Evolutionary conservation across 148 eudicot species (phyloP), one percentile per base, ranked within the genome.

Genomic region (Simmondsia chinensis): DNA sequence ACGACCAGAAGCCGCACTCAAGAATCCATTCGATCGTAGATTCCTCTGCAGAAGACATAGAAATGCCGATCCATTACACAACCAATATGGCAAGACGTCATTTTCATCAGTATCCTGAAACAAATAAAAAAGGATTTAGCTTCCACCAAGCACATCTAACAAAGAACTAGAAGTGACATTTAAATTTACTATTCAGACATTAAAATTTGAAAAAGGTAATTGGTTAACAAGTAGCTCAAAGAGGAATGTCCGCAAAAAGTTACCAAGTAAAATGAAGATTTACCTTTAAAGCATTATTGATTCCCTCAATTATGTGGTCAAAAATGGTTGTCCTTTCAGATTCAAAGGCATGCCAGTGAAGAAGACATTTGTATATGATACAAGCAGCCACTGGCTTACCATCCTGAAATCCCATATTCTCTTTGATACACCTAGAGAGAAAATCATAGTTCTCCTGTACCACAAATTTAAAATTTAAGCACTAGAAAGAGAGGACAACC

Each of bases 301-400:
- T 79, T 35, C 73, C 72, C 57, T 82, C 99, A 54, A 93, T 79
- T 27, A 93, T 71, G 55, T 74, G 81, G 58, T 93, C 99, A 54
- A 93, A 93, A 42, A 86, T 82, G 33, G 83, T 57, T n/a, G 99
- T 93, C 69, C 96, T 79, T 68, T 93, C 99, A 17, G 99, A 79
- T 37, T 93, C 99, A 60, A 93, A 93, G 50, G 83, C 82, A 63
- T 67, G 94, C 94, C 99, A 93, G 49, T 82, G 94, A 57, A 86
- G 57, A 52, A 93, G 99, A 63, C 89, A 93, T 62, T 65, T 86
- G 68, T 93, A 93, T 40, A 93, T 77, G 24, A 93, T 70, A 61
- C 99, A 74, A 34, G 99, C 89, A 47, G 94, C 94, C 46, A 93
- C 77, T 31, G 99, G 96, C 53, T 86, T 93, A 45, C 83, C 84